These are phyloP conservation scores for Phialocephala subalpina DNA, from an alignment of 2,329 filamentous ascomycete genomes.

Conservation along the genomic window DNA sequence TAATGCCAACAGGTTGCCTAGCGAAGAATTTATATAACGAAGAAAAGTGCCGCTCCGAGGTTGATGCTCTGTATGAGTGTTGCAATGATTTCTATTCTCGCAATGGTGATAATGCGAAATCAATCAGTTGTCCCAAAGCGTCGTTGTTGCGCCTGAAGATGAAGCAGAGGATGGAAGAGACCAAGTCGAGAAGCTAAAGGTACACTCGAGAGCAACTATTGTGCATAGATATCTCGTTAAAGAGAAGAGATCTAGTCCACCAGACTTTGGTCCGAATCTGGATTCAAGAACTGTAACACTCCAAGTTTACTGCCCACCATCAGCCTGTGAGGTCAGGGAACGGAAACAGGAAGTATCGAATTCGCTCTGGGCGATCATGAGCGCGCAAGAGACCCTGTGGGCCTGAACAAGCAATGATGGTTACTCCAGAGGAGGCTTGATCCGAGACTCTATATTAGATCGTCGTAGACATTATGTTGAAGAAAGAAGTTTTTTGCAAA, in stretches of 20 bases:
- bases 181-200: conserved; percentile 8
- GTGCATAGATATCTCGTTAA: not conserved
- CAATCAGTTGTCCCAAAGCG: conserved; percentile 86
- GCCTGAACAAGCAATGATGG: conserved; percentile 92
- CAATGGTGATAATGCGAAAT: conserved; percentile 78
- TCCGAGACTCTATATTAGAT: conserved; percentile 99
- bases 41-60: conserved; percentile 77
- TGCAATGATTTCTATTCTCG: conserved; percentile 88
- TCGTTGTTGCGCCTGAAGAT: conserved; percentile 83
- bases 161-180: conserved; percentile 63
- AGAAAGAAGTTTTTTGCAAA: conserved; percentile 25
- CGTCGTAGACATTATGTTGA: conserved; percentile 78
- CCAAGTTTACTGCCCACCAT: conserved; percentile 60
- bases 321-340: conserved; percentile 67
- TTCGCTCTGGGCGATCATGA: conserved; percentile 95
- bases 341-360: conserved; percentile 74
- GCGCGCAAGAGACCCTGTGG: conserved; percentile 87
- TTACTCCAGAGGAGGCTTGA: conserved; percentile 64
- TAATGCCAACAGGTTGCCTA: conserved; percentile 71
- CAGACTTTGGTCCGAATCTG: not conserved
- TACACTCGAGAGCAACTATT: not conserved
- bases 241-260: too few relatives aligned
- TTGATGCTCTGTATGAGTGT: conserved; percentile 92
- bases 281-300: conserved; percentile 50
- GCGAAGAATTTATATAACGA: conserved; percentile 87